phyloP scores from a whole-genome alignment of 768 basidiomycete species.

The Hericium alpestre region DNA sequence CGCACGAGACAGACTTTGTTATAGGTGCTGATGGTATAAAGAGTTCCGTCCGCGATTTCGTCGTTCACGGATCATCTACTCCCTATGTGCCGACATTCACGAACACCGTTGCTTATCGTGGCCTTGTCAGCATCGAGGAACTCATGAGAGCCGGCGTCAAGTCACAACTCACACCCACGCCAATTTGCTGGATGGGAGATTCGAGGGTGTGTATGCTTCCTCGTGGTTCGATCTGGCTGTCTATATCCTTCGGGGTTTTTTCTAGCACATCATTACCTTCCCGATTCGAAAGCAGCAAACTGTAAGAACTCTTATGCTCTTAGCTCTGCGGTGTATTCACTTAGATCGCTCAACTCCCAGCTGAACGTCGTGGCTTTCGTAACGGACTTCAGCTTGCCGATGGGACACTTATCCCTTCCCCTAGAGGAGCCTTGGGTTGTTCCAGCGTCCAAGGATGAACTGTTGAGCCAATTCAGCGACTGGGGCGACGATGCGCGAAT shows the following conservation, averaged over 20 bases:
- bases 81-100: constrained; percentile 28
- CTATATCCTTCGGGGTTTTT: not conserved
- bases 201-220: constrained; percentile 28
- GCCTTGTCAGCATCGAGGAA: constrained; percentile 29
- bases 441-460: constrained; percentile 28
- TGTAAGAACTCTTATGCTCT: constrained; percentile 34
- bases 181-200: constrained; percentile 33
- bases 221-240: not conserved
- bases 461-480: constrained; percentile 31
- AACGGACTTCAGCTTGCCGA: not conserved
- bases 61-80: constrained; percentile 20
- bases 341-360: not conserved
- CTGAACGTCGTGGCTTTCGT: not conserved
- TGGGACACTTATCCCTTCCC: not conserved
- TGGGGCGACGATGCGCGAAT: constrained; percentile 35
- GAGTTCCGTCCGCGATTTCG: constrained; percentile 27
- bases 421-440: constrained; percentile 28
- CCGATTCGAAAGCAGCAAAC: constrained; percentile 33
- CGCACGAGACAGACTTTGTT: constrained; percentile 35
- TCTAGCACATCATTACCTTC: constrained; percentile 45
- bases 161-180: constrained; percentile 24
- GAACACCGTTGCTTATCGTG: constrained; percentile 39
- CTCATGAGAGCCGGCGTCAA: constrained; percentile 34
- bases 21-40: constrained; percentile 31
- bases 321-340: not conserved